These are phyloP conservation scores for Calonectria naviculata DNA, from an alignment of 2,329 filamentous ascomycete species.

Conservation along the genomic window DNA sequence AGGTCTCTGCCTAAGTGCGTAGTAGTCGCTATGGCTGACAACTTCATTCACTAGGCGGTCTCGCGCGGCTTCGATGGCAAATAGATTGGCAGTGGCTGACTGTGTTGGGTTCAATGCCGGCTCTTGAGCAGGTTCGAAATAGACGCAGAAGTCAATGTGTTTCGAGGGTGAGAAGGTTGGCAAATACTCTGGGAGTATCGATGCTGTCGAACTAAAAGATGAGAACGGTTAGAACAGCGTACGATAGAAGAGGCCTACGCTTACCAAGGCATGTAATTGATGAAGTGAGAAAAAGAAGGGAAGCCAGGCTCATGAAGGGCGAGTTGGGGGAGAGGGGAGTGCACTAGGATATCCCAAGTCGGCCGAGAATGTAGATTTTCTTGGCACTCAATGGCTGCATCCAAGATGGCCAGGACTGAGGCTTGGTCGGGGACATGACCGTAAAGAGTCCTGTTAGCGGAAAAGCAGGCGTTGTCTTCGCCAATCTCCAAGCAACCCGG, in stretches of 20 bases:
- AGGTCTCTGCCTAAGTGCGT: neutral
- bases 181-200: neutral
- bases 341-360: neutral
- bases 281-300: neutral
- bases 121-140: neutral
- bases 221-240: neutral
- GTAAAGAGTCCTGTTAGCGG: neutral
- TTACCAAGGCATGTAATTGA: neutral
- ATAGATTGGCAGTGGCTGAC: neutral
- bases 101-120: neutral
- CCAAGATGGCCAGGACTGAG: neutral
- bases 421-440: neutral
- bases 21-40: neutral
- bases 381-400: neutral
- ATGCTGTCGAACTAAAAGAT: neutral
- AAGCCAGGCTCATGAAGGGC: neutral
- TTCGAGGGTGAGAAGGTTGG: neutral
- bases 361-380: neutral
- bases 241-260: neutral
- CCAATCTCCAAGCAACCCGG: neutral
- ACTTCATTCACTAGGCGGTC: neutral
- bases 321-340: neutral
- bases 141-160: neutral
- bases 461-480: neutral
- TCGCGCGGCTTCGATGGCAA: neutral